Evolutionary conservation across 2,329 filamentous ascomycete genomes (phyloP).

Genomic region (Furcasterigmium furcatum): DNA sequence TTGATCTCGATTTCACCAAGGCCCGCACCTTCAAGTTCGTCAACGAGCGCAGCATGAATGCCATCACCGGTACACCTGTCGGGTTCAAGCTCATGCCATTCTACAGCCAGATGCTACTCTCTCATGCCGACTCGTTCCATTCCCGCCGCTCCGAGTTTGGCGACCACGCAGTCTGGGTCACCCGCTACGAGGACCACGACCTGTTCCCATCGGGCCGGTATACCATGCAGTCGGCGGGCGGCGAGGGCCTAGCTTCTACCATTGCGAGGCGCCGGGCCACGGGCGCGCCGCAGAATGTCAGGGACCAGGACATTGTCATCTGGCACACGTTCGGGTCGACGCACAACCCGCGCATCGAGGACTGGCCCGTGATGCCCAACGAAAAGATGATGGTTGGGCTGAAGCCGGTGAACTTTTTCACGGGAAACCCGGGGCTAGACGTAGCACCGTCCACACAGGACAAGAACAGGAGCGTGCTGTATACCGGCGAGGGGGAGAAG

Average conservation of each 20-base stretch:
- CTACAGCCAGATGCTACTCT: slow-evolving; percentile 18
- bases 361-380: slow-evolving; percentile 67
- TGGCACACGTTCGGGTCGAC: slow-evolving; percentile 53
- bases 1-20: slow-evolving; percentile 37
- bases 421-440: slow-evolving; percentile 47
- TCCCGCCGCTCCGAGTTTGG: slow-evolving; percentile 30
- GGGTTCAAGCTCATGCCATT: slow-evolving; percentile 29
- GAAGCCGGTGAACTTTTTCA: slow-evolving; percentile 50
- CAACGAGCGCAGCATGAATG: slow-evolving; percentile 25
- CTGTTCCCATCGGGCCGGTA: slow-evolving; percentile 32
- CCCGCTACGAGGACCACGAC: slow-evolving; percentile 28
- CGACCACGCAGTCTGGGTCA: slow-evolving; percentile 30
- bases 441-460: slow-evolving; percentile 42
- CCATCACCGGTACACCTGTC: slow-evolving; percentile 24
- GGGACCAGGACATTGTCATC: slow-evolving; percentile 46
- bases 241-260: slow-evolving; percentile 40
- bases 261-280: slow-evolving; percentile 43
- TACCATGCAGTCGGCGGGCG: slow-evolving; percentile 32
- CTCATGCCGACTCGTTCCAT: slow-evolving; percentile 22
- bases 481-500: not conserved
- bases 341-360: slow-evolving; percentile 60
- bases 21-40: slow-evolving; percentile 33
- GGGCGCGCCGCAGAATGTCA: slow-evolving; percentile 14
- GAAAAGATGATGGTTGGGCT: slow-evolving; percentile 49
- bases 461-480: slow-evolving; percentile 31